Percentiles rank a stretch among this genome's conserved stretches.
Conservation (phyloP, 1,284 basidiomycete species). For the Ceratobasidium sp. region DNA sequence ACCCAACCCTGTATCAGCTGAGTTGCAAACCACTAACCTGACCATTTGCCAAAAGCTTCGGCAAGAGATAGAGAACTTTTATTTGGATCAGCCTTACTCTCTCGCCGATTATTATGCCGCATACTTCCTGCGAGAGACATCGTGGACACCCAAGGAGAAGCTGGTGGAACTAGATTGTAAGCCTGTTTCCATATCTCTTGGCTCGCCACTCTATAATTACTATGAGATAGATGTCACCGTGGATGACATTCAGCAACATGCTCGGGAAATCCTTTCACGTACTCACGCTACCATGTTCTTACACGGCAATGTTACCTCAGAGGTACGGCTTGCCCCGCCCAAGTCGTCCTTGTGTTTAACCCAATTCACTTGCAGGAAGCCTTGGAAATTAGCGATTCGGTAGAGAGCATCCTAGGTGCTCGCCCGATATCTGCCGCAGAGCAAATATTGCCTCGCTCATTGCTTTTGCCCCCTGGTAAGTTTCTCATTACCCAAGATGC, state of each 20-base stretch:
- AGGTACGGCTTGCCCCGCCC: constrained; percentile 61
- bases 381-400: constrained; percentile 73
- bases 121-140: constrained; percentile 74
- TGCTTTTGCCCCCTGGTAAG: constrained; percentile 75
- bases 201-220: not conserved
- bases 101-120: constrained; percentile 83
- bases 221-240: constrained; percentile 67
- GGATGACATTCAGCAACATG: constrained; percentile 78
- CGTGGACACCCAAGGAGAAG: constrained; percentile 86
- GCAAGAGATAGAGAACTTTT: constrained; percentile 87
- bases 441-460: constrained; percentile 66
- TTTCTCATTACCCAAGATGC: constrained; percentile 41
- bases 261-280: constrained; percentile 69
- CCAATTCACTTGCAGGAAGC: constrained; percentile 68
- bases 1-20: constrained; percentile 36
- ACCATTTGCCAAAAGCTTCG: constrained; percentile 60
- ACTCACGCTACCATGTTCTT: constrained; percentile 82
- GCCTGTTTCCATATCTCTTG: constrained; percentile 51
- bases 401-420: constrained; percentile 74
- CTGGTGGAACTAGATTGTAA: constrained; percentile 80
- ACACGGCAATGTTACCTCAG: constrained; percentile 85
- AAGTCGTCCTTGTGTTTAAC: constrained; percentile 14
- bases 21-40: constrained; percentile 14
- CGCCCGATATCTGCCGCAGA: constrained; percentile 67
- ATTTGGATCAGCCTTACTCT: constrained; percentile 83